Evolutionary conservation across 2,329 filamentous ascomycete genomes (phyloP).

Genomic region (Fusarium sp.): DNA sequence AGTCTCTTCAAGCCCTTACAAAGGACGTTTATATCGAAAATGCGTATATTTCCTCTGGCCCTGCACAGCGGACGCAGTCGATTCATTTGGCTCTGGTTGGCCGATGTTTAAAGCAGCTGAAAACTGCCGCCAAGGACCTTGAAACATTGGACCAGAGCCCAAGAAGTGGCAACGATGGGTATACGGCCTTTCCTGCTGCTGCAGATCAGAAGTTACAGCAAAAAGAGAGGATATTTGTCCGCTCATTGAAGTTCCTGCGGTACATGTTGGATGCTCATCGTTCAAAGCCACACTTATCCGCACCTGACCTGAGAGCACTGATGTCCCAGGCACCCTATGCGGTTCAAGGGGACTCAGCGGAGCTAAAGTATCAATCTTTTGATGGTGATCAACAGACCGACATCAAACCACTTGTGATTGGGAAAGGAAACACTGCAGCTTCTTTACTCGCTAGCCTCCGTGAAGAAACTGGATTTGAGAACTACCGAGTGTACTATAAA

Average conservation of each 20-base stretch:
- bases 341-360: slow-evolving; percentile 72
- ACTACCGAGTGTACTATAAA: slow-evolving; percentile 78
- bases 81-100: slow-evolving; percentile 78
- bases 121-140: slow-evolving; percentile 68
- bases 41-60: slow-evolving; percentile 62
- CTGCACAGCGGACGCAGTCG: slow-evolving; percentile 63
- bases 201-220: slow-evolving; percentile 62
- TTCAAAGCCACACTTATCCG: slow-evolving; percentile 68
- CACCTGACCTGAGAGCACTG: slow-evolving; percentile 67
- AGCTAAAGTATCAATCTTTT: slow-evolving; percentile 81
- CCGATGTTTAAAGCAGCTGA: slow-evolving; percentile 78
- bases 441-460: slow-evolving; percentile 76
- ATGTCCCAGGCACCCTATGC: slow-evolving; percentile 64
- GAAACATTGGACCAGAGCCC: slow-evolving; percentile 61
- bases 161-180: slow-evolving; percentile 61
- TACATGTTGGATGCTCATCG: slow-evolving; percentile 76
- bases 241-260: slow-evolving; percentile 76
- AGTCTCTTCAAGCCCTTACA: slow-evolving; percentile 78
- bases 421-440: slow-evolving; percentile 75
- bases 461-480: slow-evolving; percentile 79
- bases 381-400: slow-evolving; percentile 70
- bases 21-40: slow-evolving; percentile 76
- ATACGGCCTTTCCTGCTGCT: slow-evolving; percentile 62
- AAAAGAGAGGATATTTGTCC: slow-evolving; percentile 71
- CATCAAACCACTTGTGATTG: slow-evolving; percentile 73